Base-by-base conservation (phyloP, 106 monocot species). In the Cymbidium sinense region DNA sequence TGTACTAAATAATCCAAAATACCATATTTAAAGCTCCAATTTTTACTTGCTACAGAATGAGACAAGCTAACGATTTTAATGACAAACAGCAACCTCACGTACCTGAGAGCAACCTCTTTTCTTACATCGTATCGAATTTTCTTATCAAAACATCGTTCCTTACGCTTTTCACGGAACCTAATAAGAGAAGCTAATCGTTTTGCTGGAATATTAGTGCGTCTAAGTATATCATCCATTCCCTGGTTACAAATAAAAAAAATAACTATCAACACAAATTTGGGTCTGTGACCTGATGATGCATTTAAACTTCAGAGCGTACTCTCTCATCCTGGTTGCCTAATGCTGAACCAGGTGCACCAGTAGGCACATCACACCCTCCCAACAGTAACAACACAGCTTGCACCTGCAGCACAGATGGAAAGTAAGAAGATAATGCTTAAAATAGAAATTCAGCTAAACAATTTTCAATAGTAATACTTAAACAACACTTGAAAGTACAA, bases 51-150 rank as follows among this genome's bases (percentile, higher is more conserved):
- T 17, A 33, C 9, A 13, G 4, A 67, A 67, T 31, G 31, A 67
- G 67, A 67, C 15, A 67, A 25, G 31, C 31, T 34, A 67, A 12
- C 12, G 25, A 67, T 17, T 31, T 67, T 33, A 64, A 67, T 33
- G n/a, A 33, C 9, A 67, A 67, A 67, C 3, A 70, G 5, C 12
- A 37, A 71, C 7, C 2, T 39, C 21, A 15, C 2, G 39, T 86
- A 95, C 95, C 95, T 93, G 62, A 87, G 88, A 64, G 95, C 95
- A 61, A 93, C 95, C 77, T 95, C 95, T 74, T 92, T 90, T 33
- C 95, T 86, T 29, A 93, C 93, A 81, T 65, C 86, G 70, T 93
- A 93, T 6, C 90, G 86, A 61, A 95, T 90, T 82, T 93, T 95
- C 82, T 93, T 95, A 79, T 95, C 95, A 77, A 93, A 95, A 81